Percentiles rank a stretch among this genome's conserved stretches.
Conservation (phyloP, 2,329 filamentous ascomycete species). For the Chalaropsis ovoidea region DNA sequence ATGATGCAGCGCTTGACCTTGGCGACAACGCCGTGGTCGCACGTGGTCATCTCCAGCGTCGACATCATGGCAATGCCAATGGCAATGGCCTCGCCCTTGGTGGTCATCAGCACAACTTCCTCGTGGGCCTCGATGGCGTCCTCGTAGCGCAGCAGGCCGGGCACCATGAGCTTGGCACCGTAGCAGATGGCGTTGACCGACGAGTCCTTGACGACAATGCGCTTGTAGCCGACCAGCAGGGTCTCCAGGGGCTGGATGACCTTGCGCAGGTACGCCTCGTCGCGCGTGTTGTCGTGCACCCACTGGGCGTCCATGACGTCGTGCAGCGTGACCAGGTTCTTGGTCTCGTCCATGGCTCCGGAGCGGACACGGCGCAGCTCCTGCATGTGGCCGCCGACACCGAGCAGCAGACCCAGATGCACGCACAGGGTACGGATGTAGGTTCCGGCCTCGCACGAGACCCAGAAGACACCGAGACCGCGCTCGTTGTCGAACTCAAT, state of each 20-base stretch:
- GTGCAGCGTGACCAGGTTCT: constrained; percentile 84
- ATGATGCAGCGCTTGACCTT: constrained; percentile 99
- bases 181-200: constrained; percentile 93
- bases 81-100: constrained; percentile 96
- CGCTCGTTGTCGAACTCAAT: constrained; percentile 98
- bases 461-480: constrained; percentile 97
- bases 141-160: constrained; percentile 85
- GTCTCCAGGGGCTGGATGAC: constrained; percentile 91
- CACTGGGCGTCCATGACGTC: constrained; percentile 83
- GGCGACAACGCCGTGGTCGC: constrained; percentile 93
- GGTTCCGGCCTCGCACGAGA: constrained; percentile 91
- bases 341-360: constrained; percentile 88
- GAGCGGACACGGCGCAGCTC: constrained; percentile 87
- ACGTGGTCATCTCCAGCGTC: constrained; percentile 90
- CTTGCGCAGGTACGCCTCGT: constrained; percentile 82
- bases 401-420: constrained; percentile 64
- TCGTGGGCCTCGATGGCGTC: constrained; percentile 85
- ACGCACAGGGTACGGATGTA: constrained; percentile 98
- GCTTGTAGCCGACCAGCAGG: constrained; percentile 85
- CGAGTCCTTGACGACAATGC: constrained; percentile 82
- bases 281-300: constrained; percentile 88
- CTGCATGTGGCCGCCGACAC: constrained; percentile 96
- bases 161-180: constrained; percentile 97
- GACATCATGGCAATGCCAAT: constrained; percentile 97
- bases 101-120: constrained; percentile 96